phyloP scores from a whole-genome alignment of 768 basidiomycete species.

The Rhizopogon vulgaris region DNA sequence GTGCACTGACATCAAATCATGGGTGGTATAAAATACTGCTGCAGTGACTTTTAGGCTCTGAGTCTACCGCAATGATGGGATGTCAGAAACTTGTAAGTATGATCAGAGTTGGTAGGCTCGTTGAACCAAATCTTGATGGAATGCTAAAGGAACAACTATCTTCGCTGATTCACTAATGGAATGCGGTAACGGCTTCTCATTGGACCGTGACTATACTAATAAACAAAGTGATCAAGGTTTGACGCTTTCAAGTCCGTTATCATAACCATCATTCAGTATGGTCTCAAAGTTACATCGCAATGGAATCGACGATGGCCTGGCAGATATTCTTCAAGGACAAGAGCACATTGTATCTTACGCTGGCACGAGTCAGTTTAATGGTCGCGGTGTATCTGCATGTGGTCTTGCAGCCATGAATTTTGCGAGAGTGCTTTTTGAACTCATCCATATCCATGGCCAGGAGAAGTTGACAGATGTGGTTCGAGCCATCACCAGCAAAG shows the following conservation, averaged over 20 bases:
- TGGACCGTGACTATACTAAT: no score
- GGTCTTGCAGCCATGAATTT: constrained; percentile 66
- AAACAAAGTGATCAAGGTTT: no score
- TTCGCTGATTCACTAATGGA: no score
- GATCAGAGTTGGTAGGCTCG: no score
- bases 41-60: no score
- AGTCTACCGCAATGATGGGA: no score
- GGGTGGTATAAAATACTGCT: no score
- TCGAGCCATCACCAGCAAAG: constrained; percentile 4
- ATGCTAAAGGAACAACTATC: no score
- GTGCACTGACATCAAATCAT: no score
- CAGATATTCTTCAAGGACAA: constrained; percentile 21
- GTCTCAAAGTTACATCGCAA: constrained; percentile 46
- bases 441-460: neutral
- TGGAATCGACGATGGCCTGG: constrained; percentile 33
- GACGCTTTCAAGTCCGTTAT: neutral
- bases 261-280: constrained; percentile 15
- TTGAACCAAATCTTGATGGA: no score
- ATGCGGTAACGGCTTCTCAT: no score
- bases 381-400: constrained; percentile 43
- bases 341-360: constrained; percentile 38
- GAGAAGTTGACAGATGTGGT: neutral
- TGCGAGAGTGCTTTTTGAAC: constrained; percentile 31
- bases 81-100: no score
- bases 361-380: constrained; percentile 55